Base-by-base conservation (phyloP, 2,329 filamentous ascomycete species). In the Cercospora zeina region DNA sequence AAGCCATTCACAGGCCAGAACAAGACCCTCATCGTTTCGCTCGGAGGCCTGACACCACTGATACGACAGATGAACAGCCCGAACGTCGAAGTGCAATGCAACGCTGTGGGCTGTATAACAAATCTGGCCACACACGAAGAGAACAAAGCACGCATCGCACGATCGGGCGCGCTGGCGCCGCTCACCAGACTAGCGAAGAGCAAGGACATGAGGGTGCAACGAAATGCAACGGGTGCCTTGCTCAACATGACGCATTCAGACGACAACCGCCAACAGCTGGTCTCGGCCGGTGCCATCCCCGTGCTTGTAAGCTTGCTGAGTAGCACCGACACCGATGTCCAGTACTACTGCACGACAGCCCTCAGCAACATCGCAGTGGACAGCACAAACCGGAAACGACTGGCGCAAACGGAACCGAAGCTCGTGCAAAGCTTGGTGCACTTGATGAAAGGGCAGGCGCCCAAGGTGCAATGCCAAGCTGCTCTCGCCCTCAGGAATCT, bases 211-310 rank as follows among this genome's bases (percentile, higher is more conserved):
- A 87, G 95, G 61, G 95, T 99, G 53, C 95, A 99, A 79, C 86
- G 95, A 68, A 99, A 99, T 77, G 95, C 95, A 62, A 99, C 95
- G 0, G 95, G 95, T 58, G 95, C 95, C 50, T 81, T 99, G 62
- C 84, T 99, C 68, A 99, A 99, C 78, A 99, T 99, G 95, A 99
- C 95, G 71, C 95, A 99, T 80, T 97, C 75, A 95, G 95, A 97
- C 76, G 95, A 99, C 77, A 99, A 99, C 77, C 87, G 95, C 69
- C 92, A 97, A 77, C 93, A 99, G 77, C 88, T 99, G 30, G 95
- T 99, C 68, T 96, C 96, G 69, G 95, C 95, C 50, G 93, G 93
- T 66, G 95, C 95, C n/a, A 97, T 99, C 68, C 95, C 95, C 4
- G 93, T 99, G 8, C 87, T 99, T 27, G 95, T 99, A 42, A 92